These are phyloP conservation scores for Termitomyces bulborhizus DNA, from an alignment of 768 basidiomycete species.

Conservation along the genomic window DNA sequence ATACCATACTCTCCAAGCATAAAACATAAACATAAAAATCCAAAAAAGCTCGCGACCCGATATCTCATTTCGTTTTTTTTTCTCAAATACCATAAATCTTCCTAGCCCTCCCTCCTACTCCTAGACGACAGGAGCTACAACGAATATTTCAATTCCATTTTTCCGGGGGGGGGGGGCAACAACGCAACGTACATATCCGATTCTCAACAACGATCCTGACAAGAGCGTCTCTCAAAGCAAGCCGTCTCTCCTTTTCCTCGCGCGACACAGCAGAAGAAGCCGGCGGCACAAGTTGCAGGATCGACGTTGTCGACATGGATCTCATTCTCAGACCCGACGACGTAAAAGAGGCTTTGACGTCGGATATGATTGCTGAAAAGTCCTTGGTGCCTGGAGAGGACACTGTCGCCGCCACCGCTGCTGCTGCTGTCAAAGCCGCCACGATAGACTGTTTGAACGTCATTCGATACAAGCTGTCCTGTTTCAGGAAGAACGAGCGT, in stretches of 20 bases:
- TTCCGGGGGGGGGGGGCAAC: too few species aligned
- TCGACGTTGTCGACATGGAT: not conserved
- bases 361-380: not conserved
- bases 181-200: not conserved
- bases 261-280: too few species aligned
- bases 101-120: too few species aligned
- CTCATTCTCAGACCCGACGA: not conserved
- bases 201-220: conserved; percentile 4
- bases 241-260: not conserved
- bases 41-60: too few species aligned
- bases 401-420: too few species aligned
- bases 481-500: conserved; percentile 11
- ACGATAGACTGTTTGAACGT: conserved; percentile 9
- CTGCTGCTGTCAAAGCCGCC: not conserved
- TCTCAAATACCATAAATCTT: too few species aligned
- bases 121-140: too few species aligned
- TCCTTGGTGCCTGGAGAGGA: not conserved
- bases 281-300: not conserved
- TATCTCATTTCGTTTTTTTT: too few species aligned
- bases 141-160: too few species aligned
- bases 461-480: not conserved
- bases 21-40: too few species aligned
- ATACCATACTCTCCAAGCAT: too few species aligned
- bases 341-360: not conserved
- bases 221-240: not conserved